These are phyloP conservation scores for Parachaetomium inaequale DNA, from an alignment of 495 filamentous ascomycete genomes.

Conservation along the genomic window DNA sequence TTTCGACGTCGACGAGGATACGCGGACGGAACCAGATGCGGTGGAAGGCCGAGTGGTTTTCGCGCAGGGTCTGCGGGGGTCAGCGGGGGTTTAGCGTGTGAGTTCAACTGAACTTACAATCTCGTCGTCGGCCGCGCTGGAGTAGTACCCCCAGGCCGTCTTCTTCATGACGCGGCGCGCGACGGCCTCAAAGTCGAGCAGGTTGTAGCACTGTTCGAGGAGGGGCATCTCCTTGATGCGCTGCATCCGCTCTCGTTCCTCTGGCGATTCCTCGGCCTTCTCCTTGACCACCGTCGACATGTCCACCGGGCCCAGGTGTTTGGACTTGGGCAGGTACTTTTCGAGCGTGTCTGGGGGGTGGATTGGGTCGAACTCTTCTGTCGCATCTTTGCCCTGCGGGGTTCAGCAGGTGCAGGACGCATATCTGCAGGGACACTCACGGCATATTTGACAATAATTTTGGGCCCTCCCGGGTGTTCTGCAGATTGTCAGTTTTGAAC, in stretches of 20 bases:
- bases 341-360: conserved; percentile 75
- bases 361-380: conserved; percentile 76
- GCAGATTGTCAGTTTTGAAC: conserved; percentile 30
- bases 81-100: background rate
- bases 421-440: conserved; percentile 16
- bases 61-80: conserved; percentile 74
- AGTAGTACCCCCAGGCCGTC: conserved; percentile 95
- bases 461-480: conserved; percentile 73
- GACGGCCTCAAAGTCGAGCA: conserved; percentile 92
- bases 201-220: conserved; percentile 87
- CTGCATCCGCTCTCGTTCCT: conserved; percentile 71
- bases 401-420: conserved; percentile 10
- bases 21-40: conserved; percentile 95
- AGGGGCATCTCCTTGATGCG: conserved; percentile 74
- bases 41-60: conserved; percentile 95
- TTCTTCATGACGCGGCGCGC: conserved; percentile 88
- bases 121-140: conserved; percentile 92
- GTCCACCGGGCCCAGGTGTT: conserved; percentile 88
- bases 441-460: conserved; percentile 80
- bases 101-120: conserved; percentile 55
- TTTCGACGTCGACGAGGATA: conserved; percentile 79
- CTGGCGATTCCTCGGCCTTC: conserved; percentile 65
- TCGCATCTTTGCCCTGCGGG: conserved; percentile 70
- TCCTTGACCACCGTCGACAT: conserved; percentile 78
- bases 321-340: conserved; percentile 76